Evolutionary conservation across 805 yeast genomes (phyloP).

Genomic region (Wickerhamomyces ciferrii): DNA sequence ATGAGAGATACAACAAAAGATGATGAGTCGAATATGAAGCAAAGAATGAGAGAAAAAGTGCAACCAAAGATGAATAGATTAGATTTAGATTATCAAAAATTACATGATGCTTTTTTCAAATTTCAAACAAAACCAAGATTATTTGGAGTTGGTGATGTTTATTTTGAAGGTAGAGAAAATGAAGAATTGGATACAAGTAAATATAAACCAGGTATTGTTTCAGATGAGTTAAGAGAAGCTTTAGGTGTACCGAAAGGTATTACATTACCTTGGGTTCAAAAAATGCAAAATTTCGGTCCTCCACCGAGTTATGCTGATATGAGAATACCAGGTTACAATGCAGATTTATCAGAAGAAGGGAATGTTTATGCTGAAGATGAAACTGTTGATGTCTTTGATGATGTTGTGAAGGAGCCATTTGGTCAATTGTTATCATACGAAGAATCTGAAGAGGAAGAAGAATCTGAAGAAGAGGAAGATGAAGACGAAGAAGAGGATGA

Average conservation of each 20-base stretch:
- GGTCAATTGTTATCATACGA: slow-evolving; percentile 26
- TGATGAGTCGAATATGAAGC: slow-evolving; percentile 55
- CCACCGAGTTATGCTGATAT: slow-evolving; percentile 79
- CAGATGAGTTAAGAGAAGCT: slow-evolving; percentile 59
- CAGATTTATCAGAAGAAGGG: slow-evolving; percentile 33
- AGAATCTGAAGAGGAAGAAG: slow-evolving; percentile 17
- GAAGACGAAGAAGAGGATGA: slow-evolving; percentile 15
- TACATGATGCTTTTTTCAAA: slow-evolving; percentile 85
- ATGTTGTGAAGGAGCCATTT: slow-evolving; percentile 19
- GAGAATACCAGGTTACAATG: slow-evolving; percentile 48
- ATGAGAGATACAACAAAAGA: slow-evolving; percentile 64
- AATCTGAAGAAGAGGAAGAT: slow-evolving; percentile 15
- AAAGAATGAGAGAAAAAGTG: slow-evolving; percentile 73
- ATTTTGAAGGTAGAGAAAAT: slow-evolving; percentile 69
- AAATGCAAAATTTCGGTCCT: slow-evolving; percentile 66
- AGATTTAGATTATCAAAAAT: slow-evolving; percentile 78
- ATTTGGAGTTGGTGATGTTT: slow-evolving; percentile 68
- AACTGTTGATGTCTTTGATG: slow-evolving; percentile 8
- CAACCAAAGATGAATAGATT: slow-evolving; percentile 85
- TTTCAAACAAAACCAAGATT: slow-evolving; percentile 70
- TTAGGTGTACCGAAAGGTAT: slow-evolving; percentile 54
- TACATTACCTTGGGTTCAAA: slow-evolving; percentile 67
- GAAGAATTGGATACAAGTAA: slow-evolving; percentile 37
- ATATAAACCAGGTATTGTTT: slow-evolving; percentile 63
- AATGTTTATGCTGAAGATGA: slow-evolving; percentile 26